Percentiles rank a stretch among this genome's conserved stretches.
Conservation (phyloP, 768 basidiomycete species). For the Lepiota brunneoincarnata region DNA sequence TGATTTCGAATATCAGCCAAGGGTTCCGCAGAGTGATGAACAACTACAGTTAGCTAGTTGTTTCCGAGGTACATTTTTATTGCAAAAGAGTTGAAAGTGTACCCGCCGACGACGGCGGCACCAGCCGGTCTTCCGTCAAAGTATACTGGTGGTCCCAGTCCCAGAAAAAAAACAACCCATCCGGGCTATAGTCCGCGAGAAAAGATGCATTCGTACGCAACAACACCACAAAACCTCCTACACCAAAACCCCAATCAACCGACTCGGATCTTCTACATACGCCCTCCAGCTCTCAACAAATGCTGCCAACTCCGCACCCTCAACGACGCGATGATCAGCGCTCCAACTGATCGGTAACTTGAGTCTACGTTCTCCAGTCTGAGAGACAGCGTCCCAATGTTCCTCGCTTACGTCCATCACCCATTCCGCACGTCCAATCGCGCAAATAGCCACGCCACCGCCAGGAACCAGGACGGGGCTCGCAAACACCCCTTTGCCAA, state of each 20-base stretch:
- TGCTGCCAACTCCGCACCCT: conserved; percentile 86
- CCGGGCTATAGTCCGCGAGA: too few species aligned
- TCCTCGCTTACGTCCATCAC: conserved; percentile 59
- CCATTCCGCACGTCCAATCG: conserved; percentile 77
- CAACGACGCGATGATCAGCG: conserved; percentile 84
- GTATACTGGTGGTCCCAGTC: too few species aligned
- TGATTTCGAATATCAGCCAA: too few species aligned
- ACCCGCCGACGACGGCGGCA: too few species aligned
- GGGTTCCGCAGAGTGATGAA: too few species aligned
- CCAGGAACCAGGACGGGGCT: conserved; percentile 77
- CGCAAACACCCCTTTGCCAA: conserved; percentile 71
- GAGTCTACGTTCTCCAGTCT: conserved; percentile 22
- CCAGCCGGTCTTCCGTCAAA: too few species aligned
- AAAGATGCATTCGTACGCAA: too few species aligned
- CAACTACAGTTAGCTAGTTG: too few species aligned
- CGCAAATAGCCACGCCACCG: conserved; percentile 84
- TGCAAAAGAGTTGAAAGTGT: too few species aligned
- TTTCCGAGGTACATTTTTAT: too few species aligned
- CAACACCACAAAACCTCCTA: neutral
- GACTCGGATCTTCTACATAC: conserved; percentile 74
- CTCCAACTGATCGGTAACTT: conserved; percentile 68
- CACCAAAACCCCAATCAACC: conserved; percentile 49
- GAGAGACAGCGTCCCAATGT: conserved; percentile 20
- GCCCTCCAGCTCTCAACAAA: conserved; percentile 84
- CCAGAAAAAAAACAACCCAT: too few species aligned